Percentiles rank a stretch among this genome's conserved stretches.
Conservation (phyloP, 257 asterid species). For the Plectranthus barbatus region DNA sequence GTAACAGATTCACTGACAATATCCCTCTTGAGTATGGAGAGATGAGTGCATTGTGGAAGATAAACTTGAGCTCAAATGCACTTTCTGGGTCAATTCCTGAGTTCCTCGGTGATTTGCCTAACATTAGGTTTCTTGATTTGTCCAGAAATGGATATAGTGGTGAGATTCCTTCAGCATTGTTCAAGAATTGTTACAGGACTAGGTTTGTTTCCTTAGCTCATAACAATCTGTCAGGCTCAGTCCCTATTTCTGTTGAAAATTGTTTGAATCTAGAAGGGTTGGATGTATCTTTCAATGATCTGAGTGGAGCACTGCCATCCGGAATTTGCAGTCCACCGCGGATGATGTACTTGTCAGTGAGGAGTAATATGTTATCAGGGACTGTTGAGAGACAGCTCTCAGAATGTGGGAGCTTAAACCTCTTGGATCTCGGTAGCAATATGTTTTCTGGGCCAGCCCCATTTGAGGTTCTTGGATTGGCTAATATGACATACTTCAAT, state of each 20-base stretch:
- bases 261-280: slow-evolving; percentile 79
- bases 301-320: slow-evolving; percentile 56
- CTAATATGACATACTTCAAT: slow-evolving; percentile 50
- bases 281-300: slow-evolving; percentile 70
- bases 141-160: slow-evolving; percentile 67
- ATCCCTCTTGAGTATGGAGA: slow-evolving; percentile 63
- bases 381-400: slow-evolving; percentile 46
- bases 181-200: slow-evolving; percentile 52
- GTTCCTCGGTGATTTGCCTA: slow-evolving; percentile 69
- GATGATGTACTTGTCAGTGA: slow-evolving; percentile 59
- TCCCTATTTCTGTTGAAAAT: slow-evolving; percentile 60
- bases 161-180: slow-evolving; percentile 63
- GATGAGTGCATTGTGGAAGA: slow-evolving; percentile 73
- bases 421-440: slow-evolving; percentile 87
- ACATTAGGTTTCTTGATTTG: slow-evolving; percentile 83
- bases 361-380: slow-evolving; percentile 70
- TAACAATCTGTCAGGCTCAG: slow-evolving; percentile 66
- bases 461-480: slow-evolving; percentile 38
- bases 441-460: slow-evolving; percentile 57
- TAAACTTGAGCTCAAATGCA: slow-evolving; percentile 82
- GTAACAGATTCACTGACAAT: slow-evolving; percentile 63
- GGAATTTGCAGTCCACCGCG: slow-evolving; percentile 52
- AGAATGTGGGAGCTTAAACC: slow-evolving; percentile 50
- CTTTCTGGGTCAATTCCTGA: slow-evolving; percentile 83
- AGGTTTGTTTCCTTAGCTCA: slow-evolving; percentile 66